Evolutionary conservation across 306 rosid species (phyloP).

Genomic region (Dryas alaskensis): DNA sequence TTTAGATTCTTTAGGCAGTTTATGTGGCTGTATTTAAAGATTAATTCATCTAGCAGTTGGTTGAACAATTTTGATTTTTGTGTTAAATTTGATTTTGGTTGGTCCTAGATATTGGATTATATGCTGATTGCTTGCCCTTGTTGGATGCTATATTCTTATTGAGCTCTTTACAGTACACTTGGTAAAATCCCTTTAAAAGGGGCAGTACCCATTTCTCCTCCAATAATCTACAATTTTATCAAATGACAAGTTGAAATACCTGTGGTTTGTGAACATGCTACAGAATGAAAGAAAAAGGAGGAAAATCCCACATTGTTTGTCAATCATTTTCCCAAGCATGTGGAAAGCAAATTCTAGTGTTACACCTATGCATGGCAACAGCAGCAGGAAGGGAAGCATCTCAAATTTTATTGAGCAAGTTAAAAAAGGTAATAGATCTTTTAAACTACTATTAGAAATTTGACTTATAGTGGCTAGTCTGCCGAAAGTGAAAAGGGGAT

Average conservation of each 20-base stretch:
- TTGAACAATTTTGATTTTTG: constrained; percentile 3
- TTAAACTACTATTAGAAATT: no score
- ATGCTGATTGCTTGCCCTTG: neutral
- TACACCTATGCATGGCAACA: constrained; percentile 18
- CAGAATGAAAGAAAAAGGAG: no score
- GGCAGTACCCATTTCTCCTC: neutral
- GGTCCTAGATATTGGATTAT: neutral
- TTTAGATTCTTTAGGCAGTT: no score
- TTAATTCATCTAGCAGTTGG: neutral
- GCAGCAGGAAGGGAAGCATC: neutral
- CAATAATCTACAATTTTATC: neutral
- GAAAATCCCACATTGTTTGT: no score
- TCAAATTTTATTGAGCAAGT: neutral
- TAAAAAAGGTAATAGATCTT: no score
- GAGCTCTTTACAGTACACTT: neutral
- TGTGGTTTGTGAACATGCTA: no score
- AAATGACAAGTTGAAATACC: neutral
- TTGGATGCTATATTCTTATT: neutral
- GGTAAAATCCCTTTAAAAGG: neutral
- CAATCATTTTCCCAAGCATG: no score
- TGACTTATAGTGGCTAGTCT: no score
- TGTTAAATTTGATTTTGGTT: constrained; percentile 2
- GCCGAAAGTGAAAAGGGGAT: no score
- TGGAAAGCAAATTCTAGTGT: no score
- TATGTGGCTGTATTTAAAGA: no score